Evolutionary conservation across 495 filamentous ascomycete species (phyloP).

Genomic region (Aspergillus sclerotiicarbonarius): DNA sequence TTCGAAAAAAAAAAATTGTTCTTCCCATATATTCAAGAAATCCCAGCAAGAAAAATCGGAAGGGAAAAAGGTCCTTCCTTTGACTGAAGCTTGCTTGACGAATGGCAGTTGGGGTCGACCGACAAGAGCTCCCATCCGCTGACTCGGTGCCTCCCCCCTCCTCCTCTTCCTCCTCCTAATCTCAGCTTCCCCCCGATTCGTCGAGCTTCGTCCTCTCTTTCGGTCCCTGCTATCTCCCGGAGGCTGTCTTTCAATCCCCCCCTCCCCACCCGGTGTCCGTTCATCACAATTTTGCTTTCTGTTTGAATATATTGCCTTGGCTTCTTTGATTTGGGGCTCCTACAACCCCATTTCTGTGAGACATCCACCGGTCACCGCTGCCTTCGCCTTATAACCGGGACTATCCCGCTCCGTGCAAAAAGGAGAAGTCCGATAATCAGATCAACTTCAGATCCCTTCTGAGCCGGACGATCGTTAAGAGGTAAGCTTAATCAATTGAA

Average conservation of each 20-base stretch:
- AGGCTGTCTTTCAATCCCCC: not conserved
- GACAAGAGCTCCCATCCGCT: conserved; percentile 32
- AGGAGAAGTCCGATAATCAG: conserved; percentile 5
- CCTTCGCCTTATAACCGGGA: not conserved
- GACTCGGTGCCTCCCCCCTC: conserved; percentile 38
- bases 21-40: not conserved
- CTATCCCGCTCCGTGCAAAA: conserved; percentile 9
- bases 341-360: not conserved
- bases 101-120: conserved; percentile 27
- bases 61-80: conserved; percentile 6
- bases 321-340: conserved; percentile 4
- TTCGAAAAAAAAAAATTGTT: conserved; percentile 4
- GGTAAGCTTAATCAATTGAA: conserved; percentile 2
- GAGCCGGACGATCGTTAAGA: conserved; percentile 2
- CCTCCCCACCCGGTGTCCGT: conserved; percentile 1
- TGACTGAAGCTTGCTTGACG: conserved; percentile 14
- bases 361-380: conserved; percentile 4
- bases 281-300: conserved; percentile 7
- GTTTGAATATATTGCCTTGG: conserved; percentile 6
- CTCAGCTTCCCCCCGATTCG: conserved; percentile 23
- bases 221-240: conserved; percentile 9
- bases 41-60: conserved; percentile 6
- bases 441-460: not conserved
- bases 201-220: conserved; percentile 31
- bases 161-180: conserved; percentile 22